Evolutionary conservation across 2,329 filamentous ascomycete genomes (phyloP), one percentile per base, ranked within the genome.

Genomic region (Metarhizium brunneum): DNA sequence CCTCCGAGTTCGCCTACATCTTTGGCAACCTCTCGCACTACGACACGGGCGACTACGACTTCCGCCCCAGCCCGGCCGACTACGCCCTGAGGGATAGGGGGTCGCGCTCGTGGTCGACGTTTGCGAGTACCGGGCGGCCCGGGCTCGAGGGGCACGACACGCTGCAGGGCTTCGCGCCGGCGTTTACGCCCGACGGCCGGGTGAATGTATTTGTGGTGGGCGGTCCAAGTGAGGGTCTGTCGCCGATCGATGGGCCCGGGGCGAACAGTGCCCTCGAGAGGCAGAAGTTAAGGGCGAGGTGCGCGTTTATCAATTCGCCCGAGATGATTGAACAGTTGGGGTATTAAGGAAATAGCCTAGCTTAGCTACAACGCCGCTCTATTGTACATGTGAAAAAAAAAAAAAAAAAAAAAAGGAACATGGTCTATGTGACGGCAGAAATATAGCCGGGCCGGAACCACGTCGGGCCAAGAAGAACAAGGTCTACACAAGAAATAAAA

Each of bases 1-100:
- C 76, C 0, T 75, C 76, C 0, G 79, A 82, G 53, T 75, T 81
- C 30, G 73, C 76, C 5, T 82, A 81, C 63, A 66, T 79, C 3
- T 81, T 76, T 57, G 78, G 69, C 11, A 75, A 75, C 56, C 59
- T 76, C 18, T 69, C 72, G 2, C 66, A 72, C 53, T 81, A 76
- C 62, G 69, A 78, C 52, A 61, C 64, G 3, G 62, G 61, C 8
- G 66, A 61, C 1, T 67, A 65, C 64, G 65, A 62, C 52, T 73
- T 71, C 63, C 62, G 70, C 13, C 69, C 74, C 0, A 68, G 68
- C 0, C 49, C 61, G 1, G 62, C 63, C 5, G 78, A 81, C 62
- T 70, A 72, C 47, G 64, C 65, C 1, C 65, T 81, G 1, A 61
- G 59, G 36, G 59, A 64, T 8, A 69, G 71, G 1, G 69, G 70